phyloP scores from a whole-genome alignment of 2,329 filamentous ascomycete genomes.

The Ceratocystis smalleyi region DNA sequence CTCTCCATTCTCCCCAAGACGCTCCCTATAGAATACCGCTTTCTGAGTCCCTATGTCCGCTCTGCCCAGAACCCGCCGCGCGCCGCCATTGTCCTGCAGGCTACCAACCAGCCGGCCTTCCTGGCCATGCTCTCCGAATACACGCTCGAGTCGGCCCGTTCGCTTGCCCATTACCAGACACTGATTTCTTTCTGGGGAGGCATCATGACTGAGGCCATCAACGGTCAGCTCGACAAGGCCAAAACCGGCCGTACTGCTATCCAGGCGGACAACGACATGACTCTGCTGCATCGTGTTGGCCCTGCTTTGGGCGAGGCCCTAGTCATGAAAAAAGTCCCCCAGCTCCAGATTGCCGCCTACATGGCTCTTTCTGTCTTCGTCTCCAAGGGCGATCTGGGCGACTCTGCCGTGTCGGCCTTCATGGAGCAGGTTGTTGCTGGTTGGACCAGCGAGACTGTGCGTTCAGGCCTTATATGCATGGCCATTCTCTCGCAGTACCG shows the following conservation, averaged over 20 bases:
- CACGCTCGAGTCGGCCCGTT: constrained; percentile 56
- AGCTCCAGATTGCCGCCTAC: constrained; percentile 74
- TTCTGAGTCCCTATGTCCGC: constrained; percentile 72
- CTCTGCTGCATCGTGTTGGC: constrained; percentile 50
- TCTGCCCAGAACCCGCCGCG: constrained; percentile 62
- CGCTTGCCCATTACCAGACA: constrained; percentile 57
- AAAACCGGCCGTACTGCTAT: constrained; percentile 61
- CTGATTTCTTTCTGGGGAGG: constrained; percentile 85
- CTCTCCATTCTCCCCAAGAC: constrained; percentile 71
- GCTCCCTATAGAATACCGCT: constrained; percentile 62
- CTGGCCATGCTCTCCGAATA: constrained; percentile 64
- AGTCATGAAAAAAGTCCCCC: constrained; percentile 56
- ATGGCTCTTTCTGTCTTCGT: constrained; percentile 81
- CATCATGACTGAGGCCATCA: constrained; percentile 69
- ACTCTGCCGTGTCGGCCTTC: constrained; percentile 64
- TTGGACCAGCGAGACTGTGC: constrained; percentile 58
- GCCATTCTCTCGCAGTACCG: constrained; percentile 70
- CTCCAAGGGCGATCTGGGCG: constrained; percentile 63
- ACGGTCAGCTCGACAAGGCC: constrained; percentile 62
- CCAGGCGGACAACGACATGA: constrained; percentile 67
- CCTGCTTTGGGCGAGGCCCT: constrained; percentile 64
- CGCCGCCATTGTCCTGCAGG: constrained; percentile 68
- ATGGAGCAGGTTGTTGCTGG: constrained; percentile 77
- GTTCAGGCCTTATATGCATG: constrained; percentile 62
- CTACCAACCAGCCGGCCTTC: constrained; percentile 62